Percentiles rank a stretch among this genome's conserved stretches.
phyloP scores from a whole-genome alignment of 2,329 filamentous ascomycete genomes.

The Pyrenophora tritici-repentis region DNA sequence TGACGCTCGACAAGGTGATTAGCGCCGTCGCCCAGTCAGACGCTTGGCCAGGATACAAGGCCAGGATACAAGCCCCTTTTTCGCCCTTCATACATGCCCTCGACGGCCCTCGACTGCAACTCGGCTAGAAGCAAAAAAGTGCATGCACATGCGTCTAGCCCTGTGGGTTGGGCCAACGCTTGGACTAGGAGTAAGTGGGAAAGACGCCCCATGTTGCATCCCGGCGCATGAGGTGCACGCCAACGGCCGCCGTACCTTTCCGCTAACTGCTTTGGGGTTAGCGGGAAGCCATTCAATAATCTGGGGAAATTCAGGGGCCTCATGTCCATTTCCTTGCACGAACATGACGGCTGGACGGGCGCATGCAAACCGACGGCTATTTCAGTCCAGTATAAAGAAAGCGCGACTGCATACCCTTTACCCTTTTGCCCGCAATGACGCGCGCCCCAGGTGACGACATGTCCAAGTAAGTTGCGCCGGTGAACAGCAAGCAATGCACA shows the following conservation, averaged over 20 bases:
- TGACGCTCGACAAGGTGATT: slow-evolving; percentile 6
- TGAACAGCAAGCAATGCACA: not conserved
- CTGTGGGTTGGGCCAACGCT: slow-evolving; percentile 13
- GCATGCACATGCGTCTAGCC: slow-evolving; percentile 14
- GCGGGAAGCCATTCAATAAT: slow-evolving; percentile 37
- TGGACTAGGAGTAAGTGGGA: not conserved
- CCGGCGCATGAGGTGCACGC: slow-evolving; percentile 24
- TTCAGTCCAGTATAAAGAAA: not conserved
- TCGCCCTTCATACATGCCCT: slow-evolving; percentile 9
- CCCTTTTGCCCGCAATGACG: not conserved
- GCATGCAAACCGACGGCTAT: not conserved
- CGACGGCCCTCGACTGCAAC: slow-evolving; percentile 2
- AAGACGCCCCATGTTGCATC: slow-evolving; percentile 13
- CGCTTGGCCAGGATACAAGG: slow-evolving; percentile 11
- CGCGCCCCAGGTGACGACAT: slow-evolving; percentile 3
- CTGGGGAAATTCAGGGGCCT: slow-evolving; percentile 46
- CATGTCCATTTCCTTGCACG: slow-evolving; percentile 3
- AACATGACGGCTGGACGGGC: not conserved
- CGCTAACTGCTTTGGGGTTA: slow-evolving; percentile 24
- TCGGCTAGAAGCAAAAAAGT: slow-evolving; percentile 7
- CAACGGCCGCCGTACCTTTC: slow-evolving; percentile 28
- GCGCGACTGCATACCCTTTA: not conserved
- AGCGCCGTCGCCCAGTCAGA: slow-evolving; percentile 17
- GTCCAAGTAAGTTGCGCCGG: not conserved
- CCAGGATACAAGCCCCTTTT: slow-evolving; percentile 35